Base-by-base conservation (phyloP, 2,329 filamentous ascomycete genomes). In the Fusarium sp. region DNA sequence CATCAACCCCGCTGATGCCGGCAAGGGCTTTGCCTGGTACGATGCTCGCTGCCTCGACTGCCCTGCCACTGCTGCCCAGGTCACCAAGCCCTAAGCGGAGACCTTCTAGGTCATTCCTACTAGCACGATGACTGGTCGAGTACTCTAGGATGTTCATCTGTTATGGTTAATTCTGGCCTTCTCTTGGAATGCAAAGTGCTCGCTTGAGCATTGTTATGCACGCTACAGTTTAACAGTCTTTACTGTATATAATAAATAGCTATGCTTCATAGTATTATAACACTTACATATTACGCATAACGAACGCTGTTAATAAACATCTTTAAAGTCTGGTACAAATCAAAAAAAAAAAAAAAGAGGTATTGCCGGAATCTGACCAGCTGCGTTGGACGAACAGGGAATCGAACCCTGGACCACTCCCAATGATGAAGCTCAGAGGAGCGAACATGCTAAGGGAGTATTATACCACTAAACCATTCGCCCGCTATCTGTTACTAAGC, bases 11-110 rank as follows among this genome's bases (percentile, higher is more conserved):
- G 46, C 28, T 23, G 28, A 49, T 34, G 46, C 46, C 8, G 28
- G 46, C 28, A 32, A 32, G 27, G 27, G 46, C 20, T 49, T 49
- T 34, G 28, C 46, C 10, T 49, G 28, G 46, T 49, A 49, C 28
- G 20, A 49, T 34, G 20, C 27, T 49, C 46, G 46, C 28, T 49
- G 28, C 28, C 46, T 49, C 14, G 46, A 49, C 28, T 49, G 46
- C 46, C 46, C 46, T 34, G 14, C 28, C 20, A 49, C 27, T 12
- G 14, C 21, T 7, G 18, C 5, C 14, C 21, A 11, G 23, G 16
- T 12, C 2, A 5, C 5, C 34, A 37, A 28, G 18, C 5, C 5
- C 11, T 47, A 20, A 47, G 45, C 3, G 6, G 3, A 20, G 4
- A 14, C 1, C 11, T 10, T 20, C 18, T 7, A 28, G 16, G 9